These are phyloP conservation scores for Neospora caninum DNA, from an alignment of 169 alveolate genomes.

Conservation along the genomic window DNA sequence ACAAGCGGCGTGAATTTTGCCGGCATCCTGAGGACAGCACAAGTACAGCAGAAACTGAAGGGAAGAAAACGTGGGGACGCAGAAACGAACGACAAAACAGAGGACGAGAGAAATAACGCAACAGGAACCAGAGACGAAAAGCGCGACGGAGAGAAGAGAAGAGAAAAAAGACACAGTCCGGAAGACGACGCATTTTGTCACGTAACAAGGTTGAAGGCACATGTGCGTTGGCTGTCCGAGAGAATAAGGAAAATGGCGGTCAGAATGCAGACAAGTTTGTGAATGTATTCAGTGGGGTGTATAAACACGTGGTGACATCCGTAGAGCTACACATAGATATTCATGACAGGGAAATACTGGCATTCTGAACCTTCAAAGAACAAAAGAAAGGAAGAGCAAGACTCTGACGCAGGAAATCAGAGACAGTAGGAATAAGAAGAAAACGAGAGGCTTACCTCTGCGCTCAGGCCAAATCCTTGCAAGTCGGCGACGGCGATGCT, in stretches of 20 bases:
- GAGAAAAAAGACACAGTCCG: not conserved
- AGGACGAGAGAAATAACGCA: not conserved
- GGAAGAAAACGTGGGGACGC: not conserved
- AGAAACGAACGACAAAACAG: not conserved
- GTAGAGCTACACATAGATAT: no score
- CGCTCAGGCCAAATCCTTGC: not conserved
- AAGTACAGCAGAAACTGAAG: not conserved
- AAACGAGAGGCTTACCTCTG: not conserved
- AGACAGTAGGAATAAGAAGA: no score
- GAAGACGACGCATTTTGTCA: no score
- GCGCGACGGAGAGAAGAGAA: not conserved
- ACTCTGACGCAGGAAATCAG: not conserved
- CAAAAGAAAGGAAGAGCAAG: no score
- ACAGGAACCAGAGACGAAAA: not conserved
- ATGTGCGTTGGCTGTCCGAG: no score
- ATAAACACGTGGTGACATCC: no score
- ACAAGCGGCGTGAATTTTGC: slow-evolving; percentile 19
- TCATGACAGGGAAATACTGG: no score
- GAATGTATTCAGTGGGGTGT: no score
- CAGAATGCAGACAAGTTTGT: no score
- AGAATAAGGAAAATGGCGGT: no score
- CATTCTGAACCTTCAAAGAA: no score
- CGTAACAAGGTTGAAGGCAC: no score
- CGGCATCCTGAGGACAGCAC: slow-evolving; percentile 22
- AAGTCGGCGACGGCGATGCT: slow-evolving; percentile 36